Evolutionary conservation across 129 eudicot species (phyloP).

Genomic region (Flaveria brownii): DNA sequence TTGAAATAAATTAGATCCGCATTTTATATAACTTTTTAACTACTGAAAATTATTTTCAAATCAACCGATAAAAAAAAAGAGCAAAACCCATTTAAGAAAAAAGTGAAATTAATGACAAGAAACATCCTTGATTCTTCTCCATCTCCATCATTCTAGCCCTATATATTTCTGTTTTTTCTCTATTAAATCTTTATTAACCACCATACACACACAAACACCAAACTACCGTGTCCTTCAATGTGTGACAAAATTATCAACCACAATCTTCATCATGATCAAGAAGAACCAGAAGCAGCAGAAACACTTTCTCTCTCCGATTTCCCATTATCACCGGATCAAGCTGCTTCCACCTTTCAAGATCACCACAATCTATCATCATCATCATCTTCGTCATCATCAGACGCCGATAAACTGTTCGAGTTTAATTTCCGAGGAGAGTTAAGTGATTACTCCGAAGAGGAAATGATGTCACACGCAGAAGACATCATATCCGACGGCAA

Average conservation of each 20-base stretch:
- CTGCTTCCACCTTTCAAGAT: background rate
- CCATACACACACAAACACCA: conserved; percentile 17
- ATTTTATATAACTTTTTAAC: no score
- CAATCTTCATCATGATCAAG: conserved; percentile 24
- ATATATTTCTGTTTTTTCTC: conserved; percentile 11
- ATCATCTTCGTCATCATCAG: background rate
- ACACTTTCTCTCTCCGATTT: conserved; percentile 55
- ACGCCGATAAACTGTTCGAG: conserved; percentile 51
- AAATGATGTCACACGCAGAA: conserved; percentile 61
- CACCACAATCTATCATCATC: conserved; percentile 9
- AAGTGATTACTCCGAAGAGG: conserved; percentile 13
- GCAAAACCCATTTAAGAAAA: no score
- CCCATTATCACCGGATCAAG: conserved; percentile 8
- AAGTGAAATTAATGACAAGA: background rate
- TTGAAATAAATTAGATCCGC: no score
- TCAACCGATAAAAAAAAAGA: no score
- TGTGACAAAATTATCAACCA: conserved; percentile 10
- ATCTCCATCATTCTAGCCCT: conserved; percentile 18
- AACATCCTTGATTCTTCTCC: conserved; percentile 9
- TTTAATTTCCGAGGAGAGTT: conserved; percentile 38
- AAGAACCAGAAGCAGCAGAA: background rate
- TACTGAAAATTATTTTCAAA: no score
- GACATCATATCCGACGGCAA: conserved; percentile 73
- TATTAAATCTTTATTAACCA: conserved; percentile 5
- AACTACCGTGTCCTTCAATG: conserved; percentile 23